These are phyloP conservation scores for Tolypocladium pustulatum DNA, from an alignment of 2,329 filamentous ascomycete species.

Conservation along the genomic window DNA sequence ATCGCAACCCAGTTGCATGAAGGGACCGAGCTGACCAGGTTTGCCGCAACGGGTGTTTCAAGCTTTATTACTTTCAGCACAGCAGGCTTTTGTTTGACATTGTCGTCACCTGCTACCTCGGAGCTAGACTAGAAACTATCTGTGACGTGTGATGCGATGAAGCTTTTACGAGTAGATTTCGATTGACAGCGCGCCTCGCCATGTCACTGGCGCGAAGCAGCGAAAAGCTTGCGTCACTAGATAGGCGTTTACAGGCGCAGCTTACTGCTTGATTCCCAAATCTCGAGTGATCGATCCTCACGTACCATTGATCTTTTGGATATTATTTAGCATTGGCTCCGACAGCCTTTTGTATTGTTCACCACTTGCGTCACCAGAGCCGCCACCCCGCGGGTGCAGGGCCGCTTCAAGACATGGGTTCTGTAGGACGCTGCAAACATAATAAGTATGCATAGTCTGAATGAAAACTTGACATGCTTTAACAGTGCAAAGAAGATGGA, in stretches of 20 bases:
- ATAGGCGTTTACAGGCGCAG: too few species aligned
- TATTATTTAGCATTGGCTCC: too few species aligned
- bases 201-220: background rate
- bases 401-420: background rate
- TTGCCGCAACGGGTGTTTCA: background rate
- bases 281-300: too few species aligned
- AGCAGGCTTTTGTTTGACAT: background rate
- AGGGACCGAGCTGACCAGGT: background rate
- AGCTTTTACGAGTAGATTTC: background rate
- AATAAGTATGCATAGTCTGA: background rate
- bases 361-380: background rate
- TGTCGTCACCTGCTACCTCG: background rate
- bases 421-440: background rate
- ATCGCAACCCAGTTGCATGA: background rate
- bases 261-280: too few species aligned
- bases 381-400: background rate
- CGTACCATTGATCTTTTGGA: too few species aligned
- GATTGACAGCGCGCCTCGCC: background rate
- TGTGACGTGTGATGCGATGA: background rate
- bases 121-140: background rate
- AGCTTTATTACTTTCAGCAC: background rate
- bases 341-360: background rate
- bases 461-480: background rate
- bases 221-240: too few species aligned
- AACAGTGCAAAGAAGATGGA: background rate